Evolutionary conservation across 176 grass and related monocot genomes (phyloP).

Genomic region (Oropetium thomaeum): DNA sequence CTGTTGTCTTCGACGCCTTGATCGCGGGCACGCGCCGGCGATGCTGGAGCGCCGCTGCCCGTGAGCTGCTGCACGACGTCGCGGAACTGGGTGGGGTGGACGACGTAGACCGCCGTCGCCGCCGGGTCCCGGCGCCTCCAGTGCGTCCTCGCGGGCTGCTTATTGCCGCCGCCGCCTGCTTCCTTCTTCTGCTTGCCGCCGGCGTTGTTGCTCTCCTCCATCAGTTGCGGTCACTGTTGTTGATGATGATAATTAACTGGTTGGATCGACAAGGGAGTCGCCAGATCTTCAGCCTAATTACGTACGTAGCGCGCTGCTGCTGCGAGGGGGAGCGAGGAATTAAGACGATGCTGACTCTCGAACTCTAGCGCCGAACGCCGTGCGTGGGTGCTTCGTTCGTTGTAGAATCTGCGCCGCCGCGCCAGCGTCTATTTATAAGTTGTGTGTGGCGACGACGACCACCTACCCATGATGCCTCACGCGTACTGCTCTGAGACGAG

Average conservation of each 20-base stretch:
- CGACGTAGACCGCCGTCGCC: constrained; percentile 35
- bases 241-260: too few species aligned
- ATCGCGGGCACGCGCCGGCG: background rate
- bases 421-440: too few species aligned
- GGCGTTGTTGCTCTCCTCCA: background rate
- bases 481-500: too few species aligned
- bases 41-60: constrained; percentile 23
- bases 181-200: background rate
- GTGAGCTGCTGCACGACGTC: constrained; percentile 49
- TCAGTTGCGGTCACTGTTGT: background rate
- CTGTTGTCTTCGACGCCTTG: background rate
- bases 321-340: too few species aligned
- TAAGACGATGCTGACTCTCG: too few species aligned
- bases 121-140: constrained; percentile 38
- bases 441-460: too few species aligned
- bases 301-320: too few species aligned
- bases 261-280: background rate
- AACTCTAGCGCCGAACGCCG: too few species aligned
- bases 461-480: too few species aligned
- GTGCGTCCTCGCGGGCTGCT: constrained; percentile 25
- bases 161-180: background rate
- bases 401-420: too few species aligned
- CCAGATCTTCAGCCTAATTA: background rate
- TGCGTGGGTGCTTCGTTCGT: too few species aligned
- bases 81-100: constrained; percentile 38